Base-by-base conservation (phyloP, 306 rosid genomes). In the Fragaria iinumae region DNA sequence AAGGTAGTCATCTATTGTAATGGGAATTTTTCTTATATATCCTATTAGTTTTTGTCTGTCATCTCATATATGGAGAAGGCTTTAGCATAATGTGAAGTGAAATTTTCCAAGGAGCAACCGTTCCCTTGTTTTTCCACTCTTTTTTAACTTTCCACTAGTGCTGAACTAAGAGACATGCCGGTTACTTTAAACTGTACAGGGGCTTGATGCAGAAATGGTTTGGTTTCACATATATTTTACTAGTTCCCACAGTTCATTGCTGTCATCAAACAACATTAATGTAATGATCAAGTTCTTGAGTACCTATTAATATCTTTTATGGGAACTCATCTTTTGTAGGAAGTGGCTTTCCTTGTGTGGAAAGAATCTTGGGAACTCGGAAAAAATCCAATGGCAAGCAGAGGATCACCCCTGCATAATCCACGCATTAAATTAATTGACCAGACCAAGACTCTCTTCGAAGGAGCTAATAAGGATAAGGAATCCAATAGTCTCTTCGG, bases 361-460 rank as follows among this genome's bases (percentile, higher is more conserved):
- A 92, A 95, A 86, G 98, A 95, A 82, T 95, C 97, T 73, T 95
- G 97, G 97, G 91, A 84, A 53, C 82, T 90, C 44, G 97, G 82
- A 47, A 90, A 88, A 89, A 92, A 95, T 82, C 96, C 97, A 79
- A 88, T 95, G 97, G 98, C 97, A 63, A 95, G 91, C 87, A 95
- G 79, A 79, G 98, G 98, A 80, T 90, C 97, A 73, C 92, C 97
- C 79, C 97, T 95, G 76, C 96, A 90, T 88, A 93, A 93, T 83
- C 98, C 97, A 49, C 96, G 98, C 68, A 87, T 89, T 78, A 95
- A 95, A 88, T 83, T 89, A 77, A 83, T 85, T 83, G 98, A 92
- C 81, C 89, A 92, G 88, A 87, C 88, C 44, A 93, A 89, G 8
- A 83, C 67, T 82, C 97, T 95, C 67, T 92, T 95, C 52, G 82